These are phyloP conservation scores for Parathielavia hyrcaniae DNA, from an alignment of 495 filamentous ascomycete genomes.

Conservation along the genomic window DNA sequence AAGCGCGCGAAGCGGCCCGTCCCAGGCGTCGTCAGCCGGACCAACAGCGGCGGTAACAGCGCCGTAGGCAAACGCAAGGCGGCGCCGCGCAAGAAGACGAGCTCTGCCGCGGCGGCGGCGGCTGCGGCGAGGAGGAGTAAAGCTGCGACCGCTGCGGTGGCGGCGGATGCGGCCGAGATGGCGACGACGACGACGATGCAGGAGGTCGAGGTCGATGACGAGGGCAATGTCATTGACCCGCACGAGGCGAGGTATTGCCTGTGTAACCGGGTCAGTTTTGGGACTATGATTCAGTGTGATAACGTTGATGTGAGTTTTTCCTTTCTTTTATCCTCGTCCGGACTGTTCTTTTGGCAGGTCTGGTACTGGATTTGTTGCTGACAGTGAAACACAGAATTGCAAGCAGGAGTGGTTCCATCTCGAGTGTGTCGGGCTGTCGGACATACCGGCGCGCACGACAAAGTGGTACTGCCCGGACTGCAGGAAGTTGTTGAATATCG, in stretches of 20 bases:
- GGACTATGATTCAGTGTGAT: conserved; percentile 93
- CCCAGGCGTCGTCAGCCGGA: conserved; percentile 65
- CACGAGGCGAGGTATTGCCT: conserved; percentile 85
- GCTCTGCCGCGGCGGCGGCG: conserved; percentile 25
- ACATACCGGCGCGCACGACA: conserved; percentile 65
- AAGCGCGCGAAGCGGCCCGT: conserved; percentile 62
- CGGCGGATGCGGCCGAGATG: conserved; percentile 26
- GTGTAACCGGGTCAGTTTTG: conserved; percentile 86
- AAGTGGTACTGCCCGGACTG: conserved; percentile 97
- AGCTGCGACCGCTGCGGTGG: conserved; percentile 17
- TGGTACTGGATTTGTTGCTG: not conserved
- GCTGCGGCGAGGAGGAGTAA: not conserved
- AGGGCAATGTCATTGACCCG: conserved; percentile 74
- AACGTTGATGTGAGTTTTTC: conserved; percentile 68
- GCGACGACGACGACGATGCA: conserved; percentile 9
- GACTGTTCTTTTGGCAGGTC: not conserved
- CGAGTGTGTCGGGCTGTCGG: conserved; percentile 71
- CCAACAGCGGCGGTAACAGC: conserved; percentile 64
- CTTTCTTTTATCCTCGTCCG: not conserved
- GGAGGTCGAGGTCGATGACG: conserved; percentile 54
- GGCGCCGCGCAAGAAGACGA: conserved; percentile 59
- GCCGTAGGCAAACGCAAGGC: conserved; percentile 72
- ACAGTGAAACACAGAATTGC: conserved; percentile 49
- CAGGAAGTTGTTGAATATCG: conserved; percentile 58
- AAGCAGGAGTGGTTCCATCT: conserved; percentile 91